phyloP scores from a whole-genome alignment of 192 early-diverging fungal species.

The Kickxella alabastrina region DNA sequence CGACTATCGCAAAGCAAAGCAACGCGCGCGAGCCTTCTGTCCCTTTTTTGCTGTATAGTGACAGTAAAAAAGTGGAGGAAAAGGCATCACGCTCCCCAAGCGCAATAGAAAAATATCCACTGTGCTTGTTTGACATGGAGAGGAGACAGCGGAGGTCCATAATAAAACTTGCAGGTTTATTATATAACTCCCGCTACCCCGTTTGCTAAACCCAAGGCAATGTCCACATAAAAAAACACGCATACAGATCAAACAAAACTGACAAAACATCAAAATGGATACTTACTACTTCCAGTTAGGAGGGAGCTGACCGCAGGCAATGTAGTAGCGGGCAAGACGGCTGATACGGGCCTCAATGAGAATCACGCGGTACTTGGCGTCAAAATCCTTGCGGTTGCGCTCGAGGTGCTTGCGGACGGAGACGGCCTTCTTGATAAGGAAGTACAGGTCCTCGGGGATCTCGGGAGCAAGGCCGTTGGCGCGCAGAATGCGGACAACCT shows the following conservation, averaged over 20 bases:
- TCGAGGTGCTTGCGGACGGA: slow-evolving; percentile 98
- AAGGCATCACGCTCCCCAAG: slow-evolving; percentile 20
- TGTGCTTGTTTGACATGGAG: background rate
- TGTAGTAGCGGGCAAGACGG: slow-evolving; percentile 99
- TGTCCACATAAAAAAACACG: slow-evolving; percentile 24
- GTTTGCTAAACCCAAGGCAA: slow-evolving; percentile 30
- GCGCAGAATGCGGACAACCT: slow-evolving; percentile 98
- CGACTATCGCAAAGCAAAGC: slow-evolving; percentile 49
- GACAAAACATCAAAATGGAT: slow-evolving; percentile 43
- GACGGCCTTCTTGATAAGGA: slow-evolving; percentile 99
- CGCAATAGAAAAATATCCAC: background rate
- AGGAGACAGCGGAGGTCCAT: slow-evolving; percentile 1
- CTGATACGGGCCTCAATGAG: slow-evolving; percentile 97
- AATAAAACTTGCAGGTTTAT: background rate
- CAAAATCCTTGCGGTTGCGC: slow-evolving; percentile 97
- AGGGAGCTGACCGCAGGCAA: slow-evolving; percentile 90
- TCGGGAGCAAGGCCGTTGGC: slow-evolving; percentile 92
- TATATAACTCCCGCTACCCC: slow-evolving; percentile 3
- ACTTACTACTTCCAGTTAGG: slow-evolving; percentile 98
- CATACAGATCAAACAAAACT: slow-evolving; percentile 22
- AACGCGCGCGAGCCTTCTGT: slow-evolving; percentile 9
- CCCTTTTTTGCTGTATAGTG: background rate
- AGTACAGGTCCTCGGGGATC: slow-evolving; percentile 98
- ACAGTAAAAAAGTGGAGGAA: background rate
- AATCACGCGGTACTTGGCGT: slow-evolving; percentile 99